phyloP scores from a whole-genome alignment of 495 filamentous ascomycete genomes.

The Xylaria acuta region DNA sequence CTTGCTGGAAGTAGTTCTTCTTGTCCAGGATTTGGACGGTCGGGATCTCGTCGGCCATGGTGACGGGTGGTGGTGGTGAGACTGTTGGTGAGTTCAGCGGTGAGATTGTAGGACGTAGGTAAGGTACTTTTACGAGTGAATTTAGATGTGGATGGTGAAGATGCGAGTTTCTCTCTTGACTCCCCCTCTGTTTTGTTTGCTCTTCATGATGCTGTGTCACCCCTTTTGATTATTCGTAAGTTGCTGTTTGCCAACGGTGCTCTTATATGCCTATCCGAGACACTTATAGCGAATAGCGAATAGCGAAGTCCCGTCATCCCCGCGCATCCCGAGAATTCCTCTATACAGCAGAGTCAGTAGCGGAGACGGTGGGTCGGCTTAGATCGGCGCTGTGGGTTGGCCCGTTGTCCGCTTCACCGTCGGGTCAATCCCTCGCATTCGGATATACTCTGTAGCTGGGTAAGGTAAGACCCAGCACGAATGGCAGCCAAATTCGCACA shows the following conservation, averaged over 20 bases:
- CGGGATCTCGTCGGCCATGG: constrained; percentile 22
- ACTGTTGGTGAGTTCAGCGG: not conserved
- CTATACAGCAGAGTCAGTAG: not conserved
- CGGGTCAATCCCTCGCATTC: constrained; percentile 16
- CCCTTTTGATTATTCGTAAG: not conserved
- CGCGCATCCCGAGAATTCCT: not conserved
- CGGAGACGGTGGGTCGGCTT: not conserved
- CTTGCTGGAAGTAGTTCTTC: constrained; percentile 46
- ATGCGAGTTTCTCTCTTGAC: not conserved
- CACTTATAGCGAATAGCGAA: not conserved
- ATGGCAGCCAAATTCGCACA: not conserved
- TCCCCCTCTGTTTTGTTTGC: not conserved
- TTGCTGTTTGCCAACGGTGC: not conserved
- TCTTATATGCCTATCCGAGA: not conserved
- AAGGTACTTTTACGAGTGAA: not conserved
- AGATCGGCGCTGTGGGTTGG: constrained; percentile 8
- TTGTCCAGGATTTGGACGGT: constrained; percentile 46
- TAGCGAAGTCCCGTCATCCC: no score
- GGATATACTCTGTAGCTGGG: not conserved
- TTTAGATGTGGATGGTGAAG: not conserved
- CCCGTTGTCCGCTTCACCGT: not conserved
- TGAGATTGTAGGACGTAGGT: not conserved
- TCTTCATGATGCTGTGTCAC: not conserved
- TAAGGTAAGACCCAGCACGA: no score
- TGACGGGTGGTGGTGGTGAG: not conserved